A percentile compares a stretch with the other conserved stretches of the same genome.
phyloP scores from a whole-genome alignment of 768 basidiomycete genomes.

The Tulasnella sp. region DNA sequence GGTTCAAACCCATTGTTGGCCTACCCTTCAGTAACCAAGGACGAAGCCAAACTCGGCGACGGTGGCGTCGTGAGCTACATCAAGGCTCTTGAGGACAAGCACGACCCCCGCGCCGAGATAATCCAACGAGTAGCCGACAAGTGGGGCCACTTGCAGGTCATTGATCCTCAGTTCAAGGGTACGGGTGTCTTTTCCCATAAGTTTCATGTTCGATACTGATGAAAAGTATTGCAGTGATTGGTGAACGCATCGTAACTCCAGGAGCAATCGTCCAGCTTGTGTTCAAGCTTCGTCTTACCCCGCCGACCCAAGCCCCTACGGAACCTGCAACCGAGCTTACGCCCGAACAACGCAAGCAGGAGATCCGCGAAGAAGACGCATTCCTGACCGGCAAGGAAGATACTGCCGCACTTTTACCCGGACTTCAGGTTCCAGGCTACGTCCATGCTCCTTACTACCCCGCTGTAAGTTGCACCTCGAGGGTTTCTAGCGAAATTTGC shows the following conservation, averaged over 20 bases:
- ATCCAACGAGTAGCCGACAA: constrained; percentile 57
- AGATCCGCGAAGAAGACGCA: constrained; percentile 45
- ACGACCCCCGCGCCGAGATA: constrained; percentile 43
- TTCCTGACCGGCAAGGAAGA: constrained; percentile 60
- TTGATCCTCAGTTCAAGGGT: constrained; percentile 84
- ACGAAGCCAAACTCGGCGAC: constrained; percentile 43
- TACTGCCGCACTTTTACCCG: constrained; percentile 47
- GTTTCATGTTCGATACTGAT: not conserved
- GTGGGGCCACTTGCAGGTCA: constrained; percentile 72
- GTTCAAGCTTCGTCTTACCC: constrained; percentile 69
- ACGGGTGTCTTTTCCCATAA: constrained; percentile 21
- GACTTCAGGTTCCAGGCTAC: constrained; percentile 41
- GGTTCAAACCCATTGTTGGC: constrained; percentile 49
- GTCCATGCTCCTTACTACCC: constrained; percentile 97
- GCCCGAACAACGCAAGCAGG: constrained; percentile 37
- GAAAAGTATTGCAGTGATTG: constrained; percentile 55
- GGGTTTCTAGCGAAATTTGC: not conserved
- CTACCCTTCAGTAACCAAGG: constrained; percentile 58
- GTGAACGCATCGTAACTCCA: constrained; percentile 80
- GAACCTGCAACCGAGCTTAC: constrained; percentile 28
- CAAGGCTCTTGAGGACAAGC: constrained; percentile 42
- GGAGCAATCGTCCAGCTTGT: constrained; percentile 81
- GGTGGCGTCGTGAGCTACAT: constrained; percentile 29
- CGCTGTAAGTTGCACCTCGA: constrained; percentile 43
- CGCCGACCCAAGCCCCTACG: constrained; percentile 36